Evolutionary conservation across 2,329 filamentous ascomycete species (phyloP), one percentile per base, ranked within the genome.

Genomic region (Colletotrichum melonis): DNA sequence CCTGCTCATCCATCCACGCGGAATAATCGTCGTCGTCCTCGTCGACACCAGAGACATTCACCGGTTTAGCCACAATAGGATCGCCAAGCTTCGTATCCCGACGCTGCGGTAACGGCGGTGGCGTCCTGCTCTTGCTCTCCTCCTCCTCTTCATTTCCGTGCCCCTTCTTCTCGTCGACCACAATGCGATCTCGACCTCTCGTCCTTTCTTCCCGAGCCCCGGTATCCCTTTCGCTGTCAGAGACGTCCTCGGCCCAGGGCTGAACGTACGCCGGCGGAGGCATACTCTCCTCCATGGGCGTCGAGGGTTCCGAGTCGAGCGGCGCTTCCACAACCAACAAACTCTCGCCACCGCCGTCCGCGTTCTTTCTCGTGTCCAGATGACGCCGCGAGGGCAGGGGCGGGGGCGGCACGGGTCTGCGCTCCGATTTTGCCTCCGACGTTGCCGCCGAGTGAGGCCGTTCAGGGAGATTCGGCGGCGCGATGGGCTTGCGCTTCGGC

Each of bases 271-370:
- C 42, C 16, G 65, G 35, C 28, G 8, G 55, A 6, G 60, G 69
- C 4, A 64, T 59, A 38, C 42, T 71, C 24, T 86, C 86, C 8
- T 78, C 80, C 6, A 83, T 76, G 1, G 90, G 89, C 5, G 88
- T 89, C 2, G 84, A 83, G 2, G 90, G 89, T 73, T 90, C 87
- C 4, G 91, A 93, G 74, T 93, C 91, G 12, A 84, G 83, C 1
- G 92, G 92, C 1, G 91, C 92, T 71, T 89, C 88, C 14, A 94
- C 91, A 19, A 94, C 88, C 5, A 94, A 84, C 54, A 94, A 80
- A 72, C 92, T 88, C 7, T 87, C 86, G 1, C 79, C 79, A 8
- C 81, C 78, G 30, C 79, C 82, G 6, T 62, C 60, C 6, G 16
- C 78, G 76, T 12, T 82, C 80, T 16, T 85, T 78, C 46, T 80